Evolutionary conservation across 2,329 filamentous ascomycete genomes (phyloP), one percentile per base, ranked within the genome.

Genomic region (Claviceps capensis): DNA sequence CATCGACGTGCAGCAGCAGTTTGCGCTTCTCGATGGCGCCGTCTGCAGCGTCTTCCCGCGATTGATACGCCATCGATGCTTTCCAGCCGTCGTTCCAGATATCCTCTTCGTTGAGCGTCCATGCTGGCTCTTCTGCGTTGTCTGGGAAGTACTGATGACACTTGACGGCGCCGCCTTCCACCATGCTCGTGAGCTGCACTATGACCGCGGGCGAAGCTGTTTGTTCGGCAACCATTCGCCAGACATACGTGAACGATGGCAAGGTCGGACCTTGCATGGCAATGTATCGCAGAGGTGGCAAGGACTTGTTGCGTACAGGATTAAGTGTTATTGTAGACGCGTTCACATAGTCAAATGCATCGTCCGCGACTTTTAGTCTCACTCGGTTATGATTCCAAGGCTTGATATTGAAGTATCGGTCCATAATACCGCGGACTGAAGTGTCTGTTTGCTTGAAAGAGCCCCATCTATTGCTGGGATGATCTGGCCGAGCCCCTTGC

Each of bases 181-280:
- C 77, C 26, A 88, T 91, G 64, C 89, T 88, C 2, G 91, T 98
- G 56, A 98, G 79, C 87, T 97, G 96, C 53, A 97, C 83, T 50
- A 97, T 84, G 52, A 97, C 88, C 1, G 82, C 88, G 2, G 85
- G 81, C 46, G 83, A 81, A 26, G 71, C 63, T 49, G 77, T 67
- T 67, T 94, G 88, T 61, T 94, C 83, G 65, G 87, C 86, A 38
- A 96, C 75, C 93, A 98, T 98, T 63, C 93, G 87, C 87, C 91
- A 98, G 58, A 95, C 86, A 63, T 95, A 88, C 58, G 83, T 80
- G 52, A 85, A 76, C 16, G 86, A 87, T 26, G 80, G 78, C 54
- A 75, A 68, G 62, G 90, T 95, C 5, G 93, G 93, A 0, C 93
- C 93, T 69, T 94, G 88, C 66, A 94, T 96, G 50, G 90, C 93